Evolutionary conservation across 2,329 filamentous ascomycete genomes (phyloP).

Genomic region (Botrytis porri): DNA sequence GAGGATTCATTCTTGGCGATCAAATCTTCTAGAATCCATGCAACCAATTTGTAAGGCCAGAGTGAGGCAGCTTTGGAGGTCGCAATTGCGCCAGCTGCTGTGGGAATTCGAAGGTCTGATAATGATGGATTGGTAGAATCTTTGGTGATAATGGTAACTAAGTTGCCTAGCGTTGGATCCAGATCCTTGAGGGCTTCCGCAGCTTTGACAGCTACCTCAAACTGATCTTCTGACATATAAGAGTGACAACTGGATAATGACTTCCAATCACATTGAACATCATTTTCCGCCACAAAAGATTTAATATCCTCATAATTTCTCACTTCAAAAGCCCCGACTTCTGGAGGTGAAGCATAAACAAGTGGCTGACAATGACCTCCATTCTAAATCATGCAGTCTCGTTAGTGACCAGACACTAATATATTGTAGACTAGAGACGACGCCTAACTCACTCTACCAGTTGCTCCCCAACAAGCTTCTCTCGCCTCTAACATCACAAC

Average conservation of each 20-base stretch:
- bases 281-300: conserved; percentile 53
- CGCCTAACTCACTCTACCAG: conserved; percentile 63
- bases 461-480: conserved; percentile 81
- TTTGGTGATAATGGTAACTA: conserved; percentile 38
- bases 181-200: conserved; percentile 49
- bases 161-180: conserved; percentile 55
- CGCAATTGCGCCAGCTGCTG: conserved; percentile 61
- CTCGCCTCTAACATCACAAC: conserved; percentile 74
- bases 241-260: conserved; percentile 61
- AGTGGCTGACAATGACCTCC: conserved; percentile 74
- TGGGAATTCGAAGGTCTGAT: conserved; percentile 51
- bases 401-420: neutral
- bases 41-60: conserved; percentile 84
- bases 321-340: conserved; percentile 69
- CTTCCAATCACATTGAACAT: conserved; percentile 69
- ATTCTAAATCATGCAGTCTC: conserved; percentile 45
- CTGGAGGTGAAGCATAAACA: conserved; percentile 58
- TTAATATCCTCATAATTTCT: conserved; percentile 62
- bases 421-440: conserved; percentile 11
- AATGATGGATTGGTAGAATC: conserved; percentile 42
- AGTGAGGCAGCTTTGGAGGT: conserved; percentile 64
- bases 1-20: conserved; percentile 20
- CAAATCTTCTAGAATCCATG: conserved; percentile 59
- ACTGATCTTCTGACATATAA: conserved; percentile 55
- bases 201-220: conserved; percentile 50